Evolutionary conservation across 2,329 filamentous ascomycete species (phyloP), one percentile per base, ranked within the genome.

Genomic region (Escovopsis weberi): DNA sequence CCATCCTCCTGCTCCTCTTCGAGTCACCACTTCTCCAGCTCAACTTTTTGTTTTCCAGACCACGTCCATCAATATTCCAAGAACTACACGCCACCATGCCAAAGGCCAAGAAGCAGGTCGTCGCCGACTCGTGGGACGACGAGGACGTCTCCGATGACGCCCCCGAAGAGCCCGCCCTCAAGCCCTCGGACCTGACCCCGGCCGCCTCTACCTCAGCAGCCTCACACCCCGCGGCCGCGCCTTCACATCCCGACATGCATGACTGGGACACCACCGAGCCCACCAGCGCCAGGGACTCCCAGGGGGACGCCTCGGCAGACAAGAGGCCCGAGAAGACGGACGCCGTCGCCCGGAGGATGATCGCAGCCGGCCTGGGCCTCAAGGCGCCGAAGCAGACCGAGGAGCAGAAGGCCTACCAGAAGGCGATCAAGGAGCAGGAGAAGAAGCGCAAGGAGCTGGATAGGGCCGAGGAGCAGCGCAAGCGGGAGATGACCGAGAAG

Each of bases 321-420:
- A 50, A 52, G 43, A 67, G 84, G 34, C 89, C 87, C 0, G 88
- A 94, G 63, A 98, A 94, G 69, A 93, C 88, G 48, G 93, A 93
- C 47, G 85, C 87, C 1, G 86, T 94, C 34, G 91, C 91, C 5
- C 76, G 83, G 47, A 72, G 91, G 45, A 72, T 98, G 75, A 96
- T 98, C 58, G 87, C 86, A 1, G 84, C 83, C 4, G 87, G 85
- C 1, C 65, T 96, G 50, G 91, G 91, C 1, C 75, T 95, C 43
- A 78, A 80, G 55, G 78, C 80, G 32, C 85, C 86, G 30, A 82
- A 77, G 65, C 75, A 80, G 59, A 95, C 86, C 2, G 86, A 93
- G 48, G 88, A 95, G 64, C 84, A 94, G 69, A 74, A 72, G 52
- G 84, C 85, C 42, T 96, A 91, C 59, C 88, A 96, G 54, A 76